Evolutionary conservation across 331 rosid species (phyloP), one percentile per base, ranked within the genome.

Genomic region (Cydonia oblonga): DNA sequence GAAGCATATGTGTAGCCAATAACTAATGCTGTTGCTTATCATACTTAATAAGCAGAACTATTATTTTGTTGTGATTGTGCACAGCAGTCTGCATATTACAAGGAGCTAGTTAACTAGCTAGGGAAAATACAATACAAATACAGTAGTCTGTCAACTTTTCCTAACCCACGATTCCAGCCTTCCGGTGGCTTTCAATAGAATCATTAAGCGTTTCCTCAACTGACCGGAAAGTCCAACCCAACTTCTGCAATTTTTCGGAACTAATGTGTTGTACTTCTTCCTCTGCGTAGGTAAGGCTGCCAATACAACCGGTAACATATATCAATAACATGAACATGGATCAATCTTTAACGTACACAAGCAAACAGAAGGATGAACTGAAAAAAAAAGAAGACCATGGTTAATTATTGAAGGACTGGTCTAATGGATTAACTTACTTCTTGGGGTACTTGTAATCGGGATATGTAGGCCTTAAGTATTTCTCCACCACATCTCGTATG

Each of bases 171-270:
- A 80, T 53, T 14, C 91, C 88, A 16, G 78, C 83, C 20, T 83
- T 65, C 10, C 24, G 20, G 64, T 83, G 87, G 81, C 84, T 83
- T 73, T 87, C 81, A 35, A 89, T 80, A 49, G 92, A 82, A 80
- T 89, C 93, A 67, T 42, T 22, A 2, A 89, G 78, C 60, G 87
- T 86, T 65, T 91, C 96, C 76, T 87, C 86, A 51, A 84, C 23
- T 24, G 91, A 62, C 77, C 87, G 86, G 81, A 26, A 76, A 70
- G 66, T 84, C 91, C 92, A 91, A 76, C 90, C 96, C 76, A 89
- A 79, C 53, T 58, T 76, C 52, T 76, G 83, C 82, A 89, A 71
- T 79, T 83, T 91, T 72, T 83, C 87, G 3, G 86, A 70, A 79
- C 86, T 86, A 44, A 84, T 16, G 38, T 10, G 22, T 11, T 0